phyloP scores from a whole-genome alignment of 768 basidiomycete genomes.

The Tephrocybe sp. region DNA sequence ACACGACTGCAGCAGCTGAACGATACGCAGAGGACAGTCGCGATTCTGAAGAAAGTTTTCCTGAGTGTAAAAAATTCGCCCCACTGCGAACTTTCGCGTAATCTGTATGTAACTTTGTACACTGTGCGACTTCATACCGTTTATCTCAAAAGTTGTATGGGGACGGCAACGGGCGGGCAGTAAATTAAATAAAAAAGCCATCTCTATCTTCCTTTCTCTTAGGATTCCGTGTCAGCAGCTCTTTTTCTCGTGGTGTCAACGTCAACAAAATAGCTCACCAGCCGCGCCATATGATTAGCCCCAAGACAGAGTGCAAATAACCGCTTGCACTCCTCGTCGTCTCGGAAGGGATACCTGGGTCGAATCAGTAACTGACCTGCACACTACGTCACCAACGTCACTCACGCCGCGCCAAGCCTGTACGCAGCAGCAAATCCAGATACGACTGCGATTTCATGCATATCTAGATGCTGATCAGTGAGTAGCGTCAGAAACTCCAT shows the following conservation, averaged over 20 bases:
- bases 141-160: too few species aligned
- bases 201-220: constrained; percentile 22
- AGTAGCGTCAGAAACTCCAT: not conserved
- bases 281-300: constrained; percentile 24
- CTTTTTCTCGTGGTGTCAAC: not conserved
- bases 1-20: constrained; percentile 30
- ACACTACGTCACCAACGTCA: not conserved
- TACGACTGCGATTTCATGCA: constrained; percentile 39
- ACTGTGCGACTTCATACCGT: too few species aligned
- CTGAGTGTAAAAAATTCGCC: too few species aligned
- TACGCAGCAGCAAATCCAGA: constrained; percentile 40
- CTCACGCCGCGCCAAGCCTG: constrained; percentile 34
- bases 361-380: not conserved
- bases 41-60: not conserved
- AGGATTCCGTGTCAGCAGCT: not conserved
- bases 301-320: constrained; percentile 28
- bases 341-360: constrained; percentile 30
- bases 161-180: too few species aligned
- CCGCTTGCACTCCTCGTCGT: constrained; percentile 29
- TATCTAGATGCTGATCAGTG: constrained; percentile 22
- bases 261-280: constrained; percentile 8
- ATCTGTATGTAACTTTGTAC: not conserved
- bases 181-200: constrained; percentile 17
- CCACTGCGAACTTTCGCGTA: too few species aligned
- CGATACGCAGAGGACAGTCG: constrained; percentile 13